These are phyloP conservation scores for Verticillium nonalfalfae DNA, from an alignment of 2,329 filamentous ascomycete genomes.

Conservation along the genomic window DNA sequence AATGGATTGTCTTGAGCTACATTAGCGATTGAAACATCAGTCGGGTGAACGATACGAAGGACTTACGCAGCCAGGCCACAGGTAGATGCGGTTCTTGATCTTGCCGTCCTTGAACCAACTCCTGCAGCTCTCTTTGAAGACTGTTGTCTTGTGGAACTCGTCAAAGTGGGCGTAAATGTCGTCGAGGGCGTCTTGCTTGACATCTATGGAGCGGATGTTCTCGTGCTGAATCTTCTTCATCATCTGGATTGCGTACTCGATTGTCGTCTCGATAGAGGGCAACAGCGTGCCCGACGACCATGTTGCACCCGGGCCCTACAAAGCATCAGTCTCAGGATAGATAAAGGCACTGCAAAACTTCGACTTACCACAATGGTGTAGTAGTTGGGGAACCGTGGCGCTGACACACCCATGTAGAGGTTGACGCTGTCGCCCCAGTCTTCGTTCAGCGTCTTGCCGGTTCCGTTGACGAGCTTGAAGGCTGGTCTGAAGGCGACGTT, in stretches of 20 bases:
- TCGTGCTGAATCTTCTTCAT: conserved; percentile 30
- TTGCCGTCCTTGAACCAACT: conserved; percentile 28
- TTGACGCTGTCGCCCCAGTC: conserved; percentile 31
- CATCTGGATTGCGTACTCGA: conserved; percentile 29
- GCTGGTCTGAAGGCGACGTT: conserved; percentile 30
- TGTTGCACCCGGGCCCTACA: conserved; percentile 28
- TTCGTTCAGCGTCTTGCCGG: conserved; percentile 31
- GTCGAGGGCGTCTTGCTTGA: conserved; percentile 24
- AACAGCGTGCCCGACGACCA: conserved; percentile 36
- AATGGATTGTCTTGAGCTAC: conserved; percentile 22
- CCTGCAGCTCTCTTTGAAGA: conserved; percentile 24
- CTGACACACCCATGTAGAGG: conserved; percentile 37
- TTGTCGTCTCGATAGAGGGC: conserved; percentile 35
- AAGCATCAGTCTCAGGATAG: background rate
- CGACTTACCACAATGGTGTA: conserved; percentile 21
- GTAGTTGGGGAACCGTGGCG: conserved; percentile 39
- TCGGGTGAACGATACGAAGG: background rate
- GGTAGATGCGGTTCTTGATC: conserved; percentile 23
- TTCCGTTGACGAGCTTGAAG: conserved; percentile 30
- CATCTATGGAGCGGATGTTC: conserved; percentile 24
- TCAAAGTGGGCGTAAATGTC: conserved; percentile 25
- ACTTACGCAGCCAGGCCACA: conserved; percentile 25
- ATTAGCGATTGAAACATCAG: background rate
- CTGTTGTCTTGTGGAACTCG: conserved; percentile 23
- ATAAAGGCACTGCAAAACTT: no score